Base-by-base conservation (phyloP, 768 basidiomycete species). In the Tulasnella sp. region DNA sequence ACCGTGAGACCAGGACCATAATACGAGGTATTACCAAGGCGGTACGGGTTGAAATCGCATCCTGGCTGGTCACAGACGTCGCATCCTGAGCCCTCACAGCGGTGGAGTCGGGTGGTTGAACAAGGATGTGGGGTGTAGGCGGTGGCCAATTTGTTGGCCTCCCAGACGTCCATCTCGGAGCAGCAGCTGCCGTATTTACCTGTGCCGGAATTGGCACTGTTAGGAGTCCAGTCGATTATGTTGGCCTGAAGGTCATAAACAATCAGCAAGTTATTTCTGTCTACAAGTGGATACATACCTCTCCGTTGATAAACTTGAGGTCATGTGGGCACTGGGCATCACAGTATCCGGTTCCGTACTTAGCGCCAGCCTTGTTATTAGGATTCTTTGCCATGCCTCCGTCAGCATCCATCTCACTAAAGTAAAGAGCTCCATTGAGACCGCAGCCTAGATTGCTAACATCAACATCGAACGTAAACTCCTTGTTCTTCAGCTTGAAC, bases 281-380 rank as follows among this genome's bases (percentile, higher is more conserved):
- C 2, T 37, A 45, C 24, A 42, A 22, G 39, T 44, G 16, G 24
- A 16, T 10, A 65, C 68, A 53, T 45, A 72, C 75, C 64, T 65
- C 60, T 56, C 76, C 76, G 62, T 70, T 66, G 59, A 78, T 77
- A 66, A 75, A 77, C 65, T 78, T 77, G 64, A 77, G 62, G 60
- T 76, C 76, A 29, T 67, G 66, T 1, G 75, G 74, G 64, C 75
- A 77, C 61, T 77, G 75, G 19, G 77, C 70, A 61, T 79, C 76
- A 62, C 77, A 78, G 65, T 79, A 79, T 6, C 77, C 77, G 16
- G 76, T 76, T 40, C 76, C 76, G 63, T 72, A 78, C 62, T 74
- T 70, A 59, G 75, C 73, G 57, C 74, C 75, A 45, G 75, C 57
- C 69, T 72, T 72, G 70, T 78, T 77, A 61, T 55, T 65, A n/a